Evolutionary conservation across 257 asterid genomes (phyloP).

Genomic region (Nemophila menziesii): DNA sequence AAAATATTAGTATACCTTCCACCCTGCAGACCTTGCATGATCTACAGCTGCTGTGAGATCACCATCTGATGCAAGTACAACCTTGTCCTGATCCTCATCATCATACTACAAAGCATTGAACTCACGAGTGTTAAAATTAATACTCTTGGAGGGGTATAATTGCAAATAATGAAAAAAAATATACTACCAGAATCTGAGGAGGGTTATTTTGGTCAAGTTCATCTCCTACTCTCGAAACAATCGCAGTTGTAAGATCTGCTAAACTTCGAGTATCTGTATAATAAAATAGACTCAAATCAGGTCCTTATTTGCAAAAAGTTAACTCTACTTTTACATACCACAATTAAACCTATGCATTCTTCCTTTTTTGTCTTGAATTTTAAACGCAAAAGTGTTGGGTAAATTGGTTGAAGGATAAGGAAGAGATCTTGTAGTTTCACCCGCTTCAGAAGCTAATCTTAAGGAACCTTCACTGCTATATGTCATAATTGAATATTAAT

Average conservation of each 20-base stretch:
- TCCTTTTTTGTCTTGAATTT: slow-evolving; percentile 86
- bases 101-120: slow-evolving; percentile 46
- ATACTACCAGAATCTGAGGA: slow-evolving; percentile 74
- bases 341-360: slow-evolving; percentile 85
- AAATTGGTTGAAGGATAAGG: slow-evolving; percentile 40
- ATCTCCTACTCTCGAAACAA: slow-evolving; percentile 82
- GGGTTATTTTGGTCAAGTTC: slow-evolving; percentile 78
- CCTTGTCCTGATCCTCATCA: slow-evolving; percentile 85
- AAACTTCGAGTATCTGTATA: slow-evolving; percentile 50
- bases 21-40: slow-evolving; percentile 79
- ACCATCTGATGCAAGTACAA: slow-evolving; percentile 75
- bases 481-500: slow-evolving; percentile 18
- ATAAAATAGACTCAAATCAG: slow-evolving; percentile 3
- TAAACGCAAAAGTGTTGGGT: slow-evolving; percentile 56
- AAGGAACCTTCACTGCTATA: slow-evolving; percentile 58
- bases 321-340: too few species aligned
- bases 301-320: too few species aligned
- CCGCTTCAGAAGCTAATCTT: slow-evolving; percentile 73
- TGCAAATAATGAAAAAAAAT: neutral
- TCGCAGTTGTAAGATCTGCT: slow-evolving; percentile 66
- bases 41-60: slow-evolving; percentile 88
- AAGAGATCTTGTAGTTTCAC: slow-evolving; percentile 48
- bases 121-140: neutral
- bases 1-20: slow-evolving; percentile 54
- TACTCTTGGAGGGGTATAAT: neutral